These are phyloP conservation scores for Ustilago curta DNA, from an alignment of 1,284 basidiomycete genomes.

Conservation along the genomic window DNA sequence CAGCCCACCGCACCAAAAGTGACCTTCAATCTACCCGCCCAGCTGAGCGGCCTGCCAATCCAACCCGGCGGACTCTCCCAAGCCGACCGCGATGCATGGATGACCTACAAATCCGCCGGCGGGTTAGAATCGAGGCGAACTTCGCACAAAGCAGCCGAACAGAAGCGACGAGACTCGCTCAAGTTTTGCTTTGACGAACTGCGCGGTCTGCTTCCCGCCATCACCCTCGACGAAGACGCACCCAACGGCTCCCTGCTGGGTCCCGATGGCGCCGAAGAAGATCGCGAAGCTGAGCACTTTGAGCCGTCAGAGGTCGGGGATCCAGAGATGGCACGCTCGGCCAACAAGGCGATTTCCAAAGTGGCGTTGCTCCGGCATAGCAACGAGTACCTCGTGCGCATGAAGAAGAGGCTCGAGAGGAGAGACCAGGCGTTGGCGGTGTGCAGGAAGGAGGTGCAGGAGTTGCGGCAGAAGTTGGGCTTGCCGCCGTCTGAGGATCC, in stretches of 20 bases:
- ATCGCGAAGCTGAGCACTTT: conserved; percentile 61
- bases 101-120: conserved; percentile 48
- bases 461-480: conserved; percentile 73
- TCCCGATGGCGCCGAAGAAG: conserved; percentile 61
- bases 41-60: conserved; percentile 43
- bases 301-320: conserved; percentile 43
- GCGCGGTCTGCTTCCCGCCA: conserved; percentile 80
- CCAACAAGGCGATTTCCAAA: conserved; percentile 87
- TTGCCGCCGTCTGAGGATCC: conserved; percentile 35
- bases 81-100: conserved; percentile 59
- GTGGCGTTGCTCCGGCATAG: conserved; percentile 88
- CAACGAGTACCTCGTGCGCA: conserved; percentile 84
- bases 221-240: conserved; percentile 64
- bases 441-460: conserved; percentile 78
- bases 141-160: conserved; percentile 96
- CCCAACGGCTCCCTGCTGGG: conserved; percentile 66
- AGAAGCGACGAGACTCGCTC: conserved; percentile 93
- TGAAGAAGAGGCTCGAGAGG: conserved; percentile 83
- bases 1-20: conserved; percentile 31
- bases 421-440: conserved; percentile 82
- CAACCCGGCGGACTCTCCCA: conserved; percentile 51
- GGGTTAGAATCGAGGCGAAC: conserved; percentile 77
- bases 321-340: conserved; percentile 49
- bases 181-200: conserved; percentile 97
- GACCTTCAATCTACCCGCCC: conserved; percentile 39